Evolutionary conservation across 495 filamentous ascomycete genomes (phyloP), one percentile per base, ranked within the genome.

Genomic region (Trypethelium eluteriae): DNA sequence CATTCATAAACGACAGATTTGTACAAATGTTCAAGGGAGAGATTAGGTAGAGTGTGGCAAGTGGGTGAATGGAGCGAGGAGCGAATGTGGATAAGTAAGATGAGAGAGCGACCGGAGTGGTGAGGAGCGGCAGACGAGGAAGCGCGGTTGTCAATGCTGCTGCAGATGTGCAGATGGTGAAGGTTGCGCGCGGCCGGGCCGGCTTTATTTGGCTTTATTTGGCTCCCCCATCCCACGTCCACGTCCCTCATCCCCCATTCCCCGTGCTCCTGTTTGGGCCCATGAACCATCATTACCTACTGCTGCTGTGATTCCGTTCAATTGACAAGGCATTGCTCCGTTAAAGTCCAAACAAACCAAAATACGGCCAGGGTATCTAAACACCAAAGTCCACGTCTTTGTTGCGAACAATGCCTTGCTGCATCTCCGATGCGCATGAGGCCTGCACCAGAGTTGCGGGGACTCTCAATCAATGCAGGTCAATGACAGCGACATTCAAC

Each of bases 41-140:
- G 12, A 35, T 41, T 18, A 10, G 57, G 25, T 25, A 25, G 25
- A 25, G 25, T 25, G 25, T 25, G 25, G 25, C 25, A 14, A 11
- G 59, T 36, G 39, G 39, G 36, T 64, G 66, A 49, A 36, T 46
- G 66, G 2, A 49, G 18, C 61, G 59, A 63, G 38, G 9, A 25
- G 25, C 25, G 25, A 25, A 25, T 25, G 25, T 25, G 25, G 25
- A 25, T 25, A 25, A 25, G 25, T 25, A 25, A 25, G 25, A 25
- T 32, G 59, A 4, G 32, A 14, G 59, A 14, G 25, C 18, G 6
- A 25, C 18, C 62, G 5, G 53, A 18, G 25, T 25, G 25, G 25
- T 32, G 53, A 36, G 53, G 53, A 59, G 53, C 53, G n/a, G 49
- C 49, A n/a, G 49, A n/a, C 49, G 49, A 53, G 49, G 49, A 25